Base-by-base conservation (phyloP, 2,329 filamentous ascomycete species). In the Colletotrichum sp. region DNA sequence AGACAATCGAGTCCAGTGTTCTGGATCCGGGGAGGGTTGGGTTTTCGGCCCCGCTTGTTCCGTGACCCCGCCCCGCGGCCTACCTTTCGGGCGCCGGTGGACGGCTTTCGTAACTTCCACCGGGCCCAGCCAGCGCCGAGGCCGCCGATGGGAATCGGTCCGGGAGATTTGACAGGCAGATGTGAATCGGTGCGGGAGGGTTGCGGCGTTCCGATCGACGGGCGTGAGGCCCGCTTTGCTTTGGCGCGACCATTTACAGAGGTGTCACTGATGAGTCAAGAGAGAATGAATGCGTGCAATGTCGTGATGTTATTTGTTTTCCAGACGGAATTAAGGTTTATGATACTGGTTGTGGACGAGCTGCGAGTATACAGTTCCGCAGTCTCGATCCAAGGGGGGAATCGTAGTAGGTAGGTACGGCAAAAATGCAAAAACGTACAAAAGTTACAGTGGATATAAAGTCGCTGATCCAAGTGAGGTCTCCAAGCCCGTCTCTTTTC, bases 301-400 rank as follows among this genome's bases (percentile, higher is more conserved):
- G 48, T 30, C 24, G 71, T 70, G 66, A 74, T 76, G 65, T 74
- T 74, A 61, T 76, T 76, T 60, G 48, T 74, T 64, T 66, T 60
- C 65, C 71, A 32, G 60, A 28, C 60, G 48, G 67, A 74, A 76
- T 76, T 76, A 76, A 65, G 71, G 43, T 71, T 66, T 75, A 68
- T 73, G 39, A 10, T 74, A 74, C 43, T 74, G 32, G 36, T 48
- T 43, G 59, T 36, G 61, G 32, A 63, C 59, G 67, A 61, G 74
- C 65, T 36, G 59, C 26, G 34, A 52, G 43, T 39, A 24, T 64
- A 73, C 26, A 18, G 34, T 52, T 34, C 32, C 65, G 52, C 74
- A 64, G 64, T 26, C 48, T 48, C 57, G 59, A 14, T 32, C 52
- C 28, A 26, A 55, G 6, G 32, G 66, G 66, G 34, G 36, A 34